Percentiles rank a stretch among this genome's conserved stretches.
phyloP scores from a whole-genome alignment of 768 basidiomycete species.

The Leccinum subtestaceum region DNA sequence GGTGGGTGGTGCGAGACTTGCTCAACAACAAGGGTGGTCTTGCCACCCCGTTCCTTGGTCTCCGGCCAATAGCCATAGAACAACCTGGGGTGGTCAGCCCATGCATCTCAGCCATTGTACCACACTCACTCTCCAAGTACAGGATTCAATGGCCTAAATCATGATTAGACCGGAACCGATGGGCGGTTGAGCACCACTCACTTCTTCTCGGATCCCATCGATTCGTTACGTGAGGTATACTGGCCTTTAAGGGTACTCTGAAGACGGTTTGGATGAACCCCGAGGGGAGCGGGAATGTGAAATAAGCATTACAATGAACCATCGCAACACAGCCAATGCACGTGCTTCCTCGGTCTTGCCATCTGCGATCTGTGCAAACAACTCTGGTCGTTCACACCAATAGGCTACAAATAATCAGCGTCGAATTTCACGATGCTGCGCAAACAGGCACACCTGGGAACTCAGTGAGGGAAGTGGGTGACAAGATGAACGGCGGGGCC shows the following conservation, averaged over 20 bases:
- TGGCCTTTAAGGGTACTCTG: conserved; percentile 93
- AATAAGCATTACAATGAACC: conserved; percentile 76
- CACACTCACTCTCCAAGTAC: conserved; percentile 82
- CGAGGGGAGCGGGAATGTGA: not conserved
- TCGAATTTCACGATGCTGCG: not conserved
- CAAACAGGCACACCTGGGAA: conserved; percentile 65
- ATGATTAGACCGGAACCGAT: conserved; percentile 12
- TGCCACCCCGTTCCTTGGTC: conserved; percentile 59
- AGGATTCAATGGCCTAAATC: conserved; percentile 83
- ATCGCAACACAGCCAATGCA: conserved; percentile 77
- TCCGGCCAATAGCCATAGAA: conserved; percentile 93
- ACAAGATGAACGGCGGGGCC: conserved; percentile 89
- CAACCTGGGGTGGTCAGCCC: conserved; percentile 41
- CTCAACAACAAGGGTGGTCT: conserved; percentile 82
- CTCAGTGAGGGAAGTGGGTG: conserved; percentile 86
- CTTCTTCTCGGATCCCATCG: conserved; percentile 98
- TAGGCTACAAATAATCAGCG: conserved; percentile 56
- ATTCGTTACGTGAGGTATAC: conserved; percentile 92
- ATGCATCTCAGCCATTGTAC: not conserved
- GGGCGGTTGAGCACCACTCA: conserved; percentile 33
- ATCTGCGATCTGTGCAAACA: conserved; percentile 84
- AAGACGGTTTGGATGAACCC: conserved; percentile 4
- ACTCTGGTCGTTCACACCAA: conserved; percentile 92
- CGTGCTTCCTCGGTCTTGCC: conserved; percentile 72
- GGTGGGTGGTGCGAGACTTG: conserved; percentile 97